Conservation (phyloP, 2,329 filamentous ascomycete species). For the Mycosphaerella arachidis region DNA sequence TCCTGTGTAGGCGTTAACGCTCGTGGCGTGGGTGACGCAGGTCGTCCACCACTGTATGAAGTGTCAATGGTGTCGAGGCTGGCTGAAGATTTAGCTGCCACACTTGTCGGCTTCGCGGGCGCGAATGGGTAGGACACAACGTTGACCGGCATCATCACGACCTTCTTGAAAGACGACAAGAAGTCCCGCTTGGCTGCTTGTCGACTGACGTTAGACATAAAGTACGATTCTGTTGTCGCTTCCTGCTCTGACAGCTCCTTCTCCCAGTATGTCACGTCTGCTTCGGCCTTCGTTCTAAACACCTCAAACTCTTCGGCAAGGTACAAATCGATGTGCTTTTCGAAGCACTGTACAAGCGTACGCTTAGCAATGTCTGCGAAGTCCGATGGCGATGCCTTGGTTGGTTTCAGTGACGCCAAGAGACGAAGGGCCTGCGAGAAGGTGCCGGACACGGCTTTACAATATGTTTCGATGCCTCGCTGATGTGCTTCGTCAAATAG, state of each 20-base stretch:
- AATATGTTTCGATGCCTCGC: constrained; percentile 67
- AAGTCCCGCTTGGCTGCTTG: constrained; percentile 97
- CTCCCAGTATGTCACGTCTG: constrained; percentile 80
- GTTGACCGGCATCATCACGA: constrained; percentile 98
- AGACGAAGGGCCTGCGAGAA: constrained; percentile 84
- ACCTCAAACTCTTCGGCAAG: constrained; percentile 84
- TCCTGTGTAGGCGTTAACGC: constrained; percentile 45
- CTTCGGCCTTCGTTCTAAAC: constrained; percentile 72
- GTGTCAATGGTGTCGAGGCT: constrained; percentile 28
- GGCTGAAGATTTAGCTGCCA: constrained; percentile 14
- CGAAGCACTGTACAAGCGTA: constrained; percentile 70
- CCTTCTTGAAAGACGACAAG: constrained; percentile 92
- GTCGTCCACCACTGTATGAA: constrained; percentile 19
- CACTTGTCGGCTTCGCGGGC: constrained; percentile 35
- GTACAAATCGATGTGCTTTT: constrained; percentile 90
- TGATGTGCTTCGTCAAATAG: constrained; percentile 85
- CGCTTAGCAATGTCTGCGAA: constrained; percentile 62
- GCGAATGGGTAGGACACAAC: constrained; percentile 59
- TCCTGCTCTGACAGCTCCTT: constrained; percentile 88
- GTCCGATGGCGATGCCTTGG: constrained; percentile 57
- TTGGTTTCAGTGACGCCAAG: constrained; percentile 63
- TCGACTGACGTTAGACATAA: constrained; percentile 91
- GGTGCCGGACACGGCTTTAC: constrained; percentile 79
- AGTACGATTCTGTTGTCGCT: constrained; percentile 83
- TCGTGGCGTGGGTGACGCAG: constrained; percentile 23